Evolutionary conservation across 78 protist genomes (phyloP).

Genomic region (Pigoraptor vietnamica): DNA sequence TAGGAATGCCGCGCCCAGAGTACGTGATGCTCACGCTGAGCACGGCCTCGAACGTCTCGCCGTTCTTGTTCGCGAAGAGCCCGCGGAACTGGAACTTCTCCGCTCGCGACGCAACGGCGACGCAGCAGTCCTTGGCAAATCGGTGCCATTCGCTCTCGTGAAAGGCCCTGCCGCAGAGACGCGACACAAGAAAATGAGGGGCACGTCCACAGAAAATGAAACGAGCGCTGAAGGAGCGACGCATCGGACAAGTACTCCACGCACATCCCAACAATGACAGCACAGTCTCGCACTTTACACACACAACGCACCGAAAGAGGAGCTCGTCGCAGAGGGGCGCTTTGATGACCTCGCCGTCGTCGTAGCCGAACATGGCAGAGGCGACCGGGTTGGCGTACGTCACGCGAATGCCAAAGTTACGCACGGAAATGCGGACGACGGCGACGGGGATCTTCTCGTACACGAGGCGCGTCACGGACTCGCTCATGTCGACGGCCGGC

Average conservation of each 20-base stretch:
- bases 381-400: background rate
- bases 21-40: background rate
- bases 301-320: background rate
- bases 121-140: background rate
- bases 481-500: background rate
- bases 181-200: background rate
- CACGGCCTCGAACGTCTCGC: background rate
- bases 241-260: no score
- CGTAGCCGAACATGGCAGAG: background rate
- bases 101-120: background rate
- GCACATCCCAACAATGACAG: background rate
- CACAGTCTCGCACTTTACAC: no score
- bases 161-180: background rate
- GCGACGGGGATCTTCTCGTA: background rate
- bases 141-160: background rate
- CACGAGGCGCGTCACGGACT: background rate
- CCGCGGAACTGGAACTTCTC: background rate
- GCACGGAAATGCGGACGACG: background rate
- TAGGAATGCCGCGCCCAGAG: background rate
- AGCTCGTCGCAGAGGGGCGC: background rate
- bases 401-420: background rate
- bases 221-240: no score
- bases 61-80: background rate
- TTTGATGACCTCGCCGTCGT: background rate
- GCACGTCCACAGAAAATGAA: background rate